Conservation (phyloP, 352 stramenopile genomes). For the Phytophthora melonis region DNA sequence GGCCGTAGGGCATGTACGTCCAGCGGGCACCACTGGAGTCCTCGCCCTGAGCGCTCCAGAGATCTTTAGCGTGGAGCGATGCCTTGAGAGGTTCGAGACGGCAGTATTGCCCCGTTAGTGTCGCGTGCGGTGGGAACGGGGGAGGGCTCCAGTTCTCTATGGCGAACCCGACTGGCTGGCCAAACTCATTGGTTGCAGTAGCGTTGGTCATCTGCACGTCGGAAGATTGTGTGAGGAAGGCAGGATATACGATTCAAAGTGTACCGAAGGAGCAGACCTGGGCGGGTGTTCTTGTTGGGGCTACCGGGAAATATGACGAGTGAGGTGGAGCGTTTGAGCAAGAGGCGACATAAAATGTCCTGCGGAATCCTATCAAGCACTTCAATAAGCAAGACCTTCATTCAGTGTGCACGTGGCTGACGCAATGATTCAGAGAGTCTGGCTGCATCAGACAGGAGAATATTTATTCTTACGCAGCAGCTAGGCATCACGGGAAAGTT, state of each 20-base stretch:
- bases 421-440: too few relatives aligned
- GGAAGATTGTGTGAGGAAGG: too few relatives aligned
- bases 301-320: not conserved
- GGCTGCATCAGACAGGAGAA: too few relatives aligned
- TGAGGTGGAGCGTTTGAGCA: not conserved
- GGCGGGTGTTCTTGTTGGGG: not conserved
- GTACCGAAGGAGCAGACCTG: too few relatives aligned
- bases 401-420: too few relatives aligned
- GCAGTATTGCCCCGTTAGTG: slow-evolving; percentile 21
- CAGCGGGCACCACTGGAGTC: slow-evolving; percentile 20
- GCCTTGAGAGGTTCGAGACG: slow-evolving; percentile 18
- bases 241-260: too few relatives aligned
- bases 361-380: not conserved
- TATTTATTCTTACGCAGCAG: too few relatives aligned
- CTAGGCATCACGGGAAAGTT: too few relatives aligned
- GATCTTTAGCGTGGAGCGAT: slow-evolving; percentile 9
- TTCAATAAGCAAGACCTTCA: too few relatives aligned
- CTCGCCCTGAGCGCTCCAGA: slow-evolving; percentile 19
- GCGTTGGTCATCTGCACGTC: not conserved
- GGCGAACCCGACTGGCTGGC: not conserved
- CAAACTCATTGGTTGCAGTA: not conserved
- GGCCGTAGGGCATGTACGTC: slow-evolving; percentile 28
- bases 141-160: slow-evolving; percentile 23
- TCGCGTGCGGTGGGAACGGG: slow-evolving; percentile 12
- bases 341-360: not conserved